Evolutionary conservation across 2,329 filamentous ascomycete genomes (phyloP).

Genomic region (Sporothrix variecibatus): DNA sequence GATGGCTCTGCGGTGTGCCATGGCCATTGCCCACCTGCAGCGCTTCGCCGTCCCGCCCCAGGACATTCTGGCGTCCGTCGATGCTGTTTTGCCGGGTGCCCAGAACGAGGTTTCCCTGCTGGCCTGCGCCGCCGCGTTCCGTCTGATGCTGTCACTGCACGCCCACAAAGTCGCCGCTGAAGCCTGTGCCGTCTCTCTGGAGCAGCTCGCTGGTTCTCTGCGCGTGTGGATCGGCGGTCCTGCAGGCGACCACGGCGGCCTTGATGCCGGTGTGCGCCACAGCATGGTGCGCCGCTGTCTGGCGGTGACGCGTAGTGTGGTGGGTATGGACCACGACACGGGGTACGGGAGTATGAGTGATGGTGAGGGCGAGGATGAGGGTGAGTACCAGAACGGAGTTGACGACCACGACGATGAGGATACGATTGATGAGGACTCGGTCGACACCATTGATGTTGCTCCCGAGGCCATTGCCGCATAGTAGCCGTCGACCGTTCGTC

Average conservation of each 20-base stretch:
- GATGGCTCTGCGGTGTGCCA: slow-evolving; percentile 60
- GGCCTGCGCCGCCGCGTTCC: slow-evolving; percentile 60
- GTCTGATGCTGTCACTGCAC: slow-evolving; percentile 57
- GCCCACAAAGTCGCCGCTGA: slow-evolving; percentile 51
- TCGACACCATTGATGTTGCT: background rate
- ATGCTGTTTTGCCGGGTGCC: slow-evolving; percentile 48
- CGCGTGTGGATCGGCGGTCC: slow-evolving; percentile 62
- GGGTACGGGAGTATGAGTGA: slow-evolving; percentile 63
- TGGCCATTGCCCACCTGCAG: slow-evolving; percentile 61
- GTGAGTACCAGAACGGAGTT: background rate
- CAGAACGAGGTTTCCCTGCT: slow-evolving; percentile 52
- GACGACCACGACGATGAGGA: background rate
- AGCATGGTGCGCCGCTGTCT: slow-evolving; percentile 59
- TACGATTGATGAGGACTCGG: background rate
- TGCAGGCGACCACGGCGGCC: slow-evolving; percentile 52
- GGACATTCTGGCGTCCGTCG: slow-evolving; percentile 51
- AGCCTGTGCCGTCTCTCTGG: slow-evolving; percentile 52
- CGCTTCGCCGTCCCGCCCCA: slow-evolving; percentile 46
- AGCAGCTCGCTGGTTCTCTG: slow-evolving; percentile 58
- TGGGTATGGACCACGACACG: slow-evolving; percentile 61
- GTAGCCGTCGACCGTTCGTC: slow-evolving; percentile 16
- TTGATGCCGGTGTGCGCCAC: slow-evolving; percentile 54
- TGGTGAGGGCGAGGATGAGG: slow-evolving; percentile 40
- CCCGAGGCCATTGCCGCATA: background rate
- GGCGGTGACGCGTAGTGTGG: slow-evolving; percentile 55